These are phyloP conservation scores for Stevia rebaudiana DNA, from an alignment of 140 eudicot species.

Conservation along the genomic window DNA sequence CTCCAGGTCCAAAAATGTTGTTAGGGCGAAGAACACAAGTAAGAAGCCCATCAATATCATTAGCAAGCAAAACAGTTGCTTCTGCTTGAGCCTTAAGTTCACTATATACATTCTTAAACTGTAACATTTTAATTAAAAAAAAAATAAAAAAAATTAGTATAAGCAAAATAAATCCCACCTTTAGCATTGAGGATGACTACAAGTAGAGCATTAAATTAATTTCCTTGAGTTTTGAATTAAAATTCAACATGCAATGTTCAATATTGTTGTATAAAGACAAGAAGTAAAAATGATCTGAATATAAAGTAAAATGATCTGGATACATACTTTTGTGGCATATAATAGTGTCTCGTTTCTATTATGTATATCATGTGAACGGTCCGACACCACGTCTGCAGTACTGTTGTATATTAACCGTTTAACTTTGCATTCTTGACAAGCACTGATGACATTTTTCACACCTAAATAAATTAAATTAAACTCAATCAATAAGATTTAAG, in stretches of 20 bases:
- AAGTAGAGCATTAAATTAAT: neutral
- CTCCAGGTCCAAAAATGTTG: slow-evolving; percentile 86
- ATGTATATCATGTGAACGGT: slow-evolving; percentile 46
- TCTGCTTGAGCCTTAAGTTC: slow-evolving; percentile 94
- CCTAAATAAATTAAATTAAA: slow-evolving; percentile 32
- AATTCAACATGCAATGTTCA: neutral
- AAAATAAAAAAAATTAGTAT: neutral
- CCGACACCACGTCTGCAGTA: slow-evolving; percentile 71
- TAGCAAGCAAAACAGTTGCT: slow-evolving; percentile 66
- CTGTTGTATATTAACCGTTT: slow-evolving; percentile 69
- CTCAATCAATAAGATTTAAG: neutral
- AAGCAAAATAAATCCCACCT: slow-evolving; percentile 12
- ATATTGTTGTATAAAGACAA: neutral
- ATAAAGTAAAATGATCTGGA: slow-evolving; percentile 10
- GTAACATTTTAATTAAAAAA: slow-evolving; percentile 12
- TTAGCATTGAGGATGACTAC: neutral
- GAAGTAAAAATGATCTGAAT: neutral
- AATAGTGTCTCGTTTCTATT: slow-evolving; percentile 64
- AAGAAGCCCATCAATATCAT: slow-evolving; percentile 66
- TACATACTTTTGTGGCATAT: slow-evolving; percentile 63
- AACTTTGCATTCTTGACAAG: slow-evolving; percentile 77
- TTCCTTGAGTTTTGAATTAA: neutral
- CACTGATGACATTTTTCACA: slow-evolving; percentile 65
- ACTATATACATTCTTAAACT: slow-evolving; percentile 55
- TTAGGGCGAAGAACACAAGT: slow-evolving; percentile 79